Conservation (phyloP, 257 asterid genomes). For the Scutellaria barbata region DNA sequence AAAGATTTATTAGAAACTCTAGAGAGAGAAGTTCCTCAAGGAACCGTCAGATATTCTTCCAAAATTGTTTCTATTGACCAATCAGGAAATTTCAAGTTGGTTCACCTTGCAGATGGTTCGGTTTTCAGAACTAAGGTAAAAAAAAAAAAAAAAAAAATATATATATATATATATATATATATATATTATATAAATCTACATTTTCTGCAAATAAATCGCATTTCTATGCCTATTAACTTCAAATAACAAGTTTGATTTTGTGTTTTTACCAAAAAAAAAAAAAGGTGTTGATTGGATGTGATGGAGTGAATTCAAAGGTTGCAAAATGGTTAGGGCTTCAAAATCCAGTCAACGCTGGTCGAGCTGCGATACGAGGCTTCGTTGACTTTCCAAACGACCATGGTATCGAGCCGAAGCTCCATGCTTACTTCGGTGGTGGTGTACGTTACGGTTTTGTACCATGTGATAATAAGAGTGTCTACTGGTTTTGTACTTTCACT, state of each 20-base stretch:
- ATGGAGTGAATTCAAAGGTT: conserved; percentile 79
- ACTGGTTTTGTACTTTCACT: conserved; percentile 76
- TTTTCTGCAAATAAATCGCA: not conserved
- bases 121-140: conserved; percentile 62
- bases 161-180: no score
- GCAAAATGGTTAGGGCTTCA: conserved; percentile 75
- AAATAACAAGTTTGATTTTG: not conserved
- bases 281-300: conserved; percentile 84
- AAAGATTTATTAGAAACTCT: conserved; percentile 60
- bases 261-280: not conserved
- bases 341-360: conserved; percentile 49
- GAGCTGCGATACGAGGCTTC: conserved; percentile 77
- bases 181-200: no score
- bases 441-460: conserved; percentile 66
- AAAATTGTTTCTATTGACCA: conserved; percentile 65
- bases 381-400: conserved; percentile 64
- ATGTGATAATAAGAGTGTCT: conserved; percentile 60
- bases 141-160: no score
- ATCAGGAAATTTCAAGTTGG: conserved; percentile 61
- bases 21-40: conserved; percentile 69
- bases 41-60: conserved; percentile 70
- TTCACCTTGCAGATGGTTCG: conserved; percentile 82
- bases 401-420: conserved; percentile 55
- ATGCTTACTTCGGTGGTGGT: conserved; percentile 65
- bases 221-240: not conserved